Evolutionary conservation across 2,329 filamentous ascomycete species (phyloP), one percentile per base, ranked within the genome.

Genomic region (Aspergillus ochraceoroseus): DNA sequence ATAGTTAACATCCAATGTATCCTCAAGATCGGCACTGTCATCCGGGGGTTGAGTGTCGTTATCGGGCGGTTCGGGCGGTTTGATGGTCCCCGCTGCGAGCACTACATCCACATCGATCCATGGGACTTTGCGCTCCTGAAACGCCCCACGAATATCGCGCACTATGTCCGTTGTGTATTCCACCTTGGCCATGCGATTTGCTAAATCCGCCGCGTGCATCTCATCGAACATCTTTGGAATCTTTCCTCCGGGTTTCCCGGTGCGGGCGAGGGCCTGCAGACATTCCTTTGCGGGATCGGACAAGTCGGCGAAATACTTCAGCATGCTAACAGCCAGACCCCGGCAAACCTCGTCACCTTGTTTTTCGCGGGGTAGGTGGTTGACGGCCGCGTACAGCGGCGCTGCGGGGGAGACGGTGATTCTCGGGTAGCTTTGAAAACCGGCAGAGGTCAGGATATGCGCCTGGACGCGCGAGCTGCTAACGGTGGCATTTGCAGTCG

Each of bases 321-420:
- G 84, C 52, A 98, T 74, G 41, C 87, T 88, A 65, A 96, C 94
- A 32, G 90, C 92, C 41, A 98, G 75, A 12, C 84, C 92, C 31
- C 92, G 82, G 66, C 85, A 94, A 50, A 94, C 75, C 65, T 96
- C 90, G 63, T 96, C 90, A 57, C 90, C 90, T 70, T 96, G 92
- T 65, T 89, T 88, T 62, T 95, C 90, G 60, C 88, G 83, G 28
- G 92, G 88, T 29, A 98, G 76, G 62, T 89, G 81, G 61, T 86
- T 82, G 63, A 98, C 92, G 39, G 89, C 90, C 52, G 81, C 78
- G 66, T 96, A 96, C 58, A 94, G 84, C 36, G 87, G 81, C 32
- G 90, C 95, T 58, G 85, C 94, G 30, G 92, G 92, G 15, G 90
- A 94, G 51, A 96, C 83, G 46, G 90, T 94, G 53, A 98, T 80